Evolutionary conservation across 148 eudicot species (phyloP), one percentile per base, ranked within the genome.

Genomic region (Chenopodium berlandieri): DNA sequence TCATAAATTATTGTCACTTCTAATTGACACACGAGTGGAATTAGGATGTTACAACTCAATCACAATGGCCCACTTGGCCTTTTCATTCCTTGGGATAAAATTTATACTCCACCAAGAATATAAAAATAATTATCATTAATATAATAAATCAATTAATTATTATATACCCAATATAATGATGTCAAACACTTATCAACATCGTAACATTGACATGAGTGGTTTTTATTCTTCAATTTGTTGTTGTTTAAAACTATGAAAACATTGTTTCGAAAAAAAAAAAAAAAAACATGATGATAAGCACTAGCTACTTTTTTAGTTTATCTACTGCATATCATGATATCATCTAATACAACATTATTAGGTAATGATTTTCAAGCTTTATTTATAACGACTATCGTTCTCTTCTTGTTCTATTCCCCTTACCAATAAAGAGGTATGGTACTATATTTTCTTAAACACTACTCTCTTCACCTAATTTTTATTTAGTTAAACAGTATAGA

Each of bases 11-110:
- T 48, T 25, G 80, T 65, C 80, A 78, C 72, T 78, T 65, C 25
- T 40, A 54, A 56, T 70, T 82, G 73, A 71, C 84, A 77, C 77
- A 71, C 84, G 77, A 82, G 31, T 78, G 81, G 74, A 77, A 31
- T 31, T 31, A 19, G 23, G 22, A 66, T 68, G 58, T 16, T 37
- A 23, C 19, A 65, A 25, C 32, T 46, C 58, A 16, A 46, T n/a
- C 19, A 13, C 44, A 47, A 30, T 5, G 19, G 19, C 23, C 17
- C 81, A 78, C 73, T 11, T 78, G 68, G 17, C 64, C 72, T 83
- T 54, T 71, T 14, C 62, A 56, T 77, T 77, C 27, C 16, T 60
- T 63, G 31, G 19, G 16, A n/a, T 32, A 25, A 19, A 0, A 71
- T 71, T 17, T 19, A 10, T 22, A 62, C 23, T 10, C 17, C 5